Evolutionary conservation across 1,284 basidiomycete genomes (phyloP), one percentile per base, ranked within the genome.

Genomic region (Fistulinella cinereoalba): DNA sequence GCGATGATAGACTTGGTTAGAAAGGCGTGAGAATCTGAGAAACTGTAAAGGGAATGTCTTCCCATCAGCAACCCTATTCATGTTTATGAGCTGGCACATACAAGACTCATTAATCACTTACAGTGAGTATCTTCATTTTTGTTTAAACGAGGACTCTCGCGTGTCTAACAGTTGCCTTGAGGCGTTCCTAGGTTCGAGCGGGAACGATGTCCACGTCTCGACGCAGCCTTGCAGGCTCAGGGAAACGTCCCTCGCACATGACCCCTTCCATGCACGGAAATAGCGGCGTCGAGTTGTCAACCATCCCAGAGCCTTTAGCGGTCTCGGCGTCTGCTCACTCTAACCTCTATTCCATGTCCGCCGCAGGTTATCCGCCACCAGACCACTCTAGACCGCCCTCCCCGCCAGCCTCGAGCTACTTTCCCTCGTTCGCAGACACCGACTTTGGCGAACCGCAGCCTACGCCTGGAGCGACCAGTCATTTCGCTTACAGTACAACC

Each of bases 401-500:
- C 4, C 86, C 87, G 2, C 87, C 87, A 0, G 87, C 87, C 0
- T 88, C 87, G 3, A 76, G 85, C 0, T 90, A 89, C 65, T 90
- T 90, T 58, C 73, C 81, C 1, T 62, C 76, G 1, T 73, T 80
- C 33, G 71, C 75, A 22, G 72, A 71, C 25, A 72, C 78, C 50
- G 67, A 71, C 43, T 67, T 69, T 45, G 70, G 73, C 21, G 72
- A 77, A 48, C 73, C 81, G 10, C 73, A 77, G 23, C 78, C 83
- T 1, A 71, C 75, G 1, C 71, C 83, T 0, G 81, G 81, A 44
- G 85, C 87, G 2, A 72, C 75, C 34, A 65, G 77, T 3, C 88
- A 90, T 61, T 92, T 92, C 59, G 83, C 88, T 3, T 92, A 90
- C 68, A 88, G 85, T 54, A 92, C 89, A 0, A 89, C 85, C 0